phyloP scores from a whole-genome alignment of 139 green algal species.

The Limnomonas spitsbergensis region DNA sequence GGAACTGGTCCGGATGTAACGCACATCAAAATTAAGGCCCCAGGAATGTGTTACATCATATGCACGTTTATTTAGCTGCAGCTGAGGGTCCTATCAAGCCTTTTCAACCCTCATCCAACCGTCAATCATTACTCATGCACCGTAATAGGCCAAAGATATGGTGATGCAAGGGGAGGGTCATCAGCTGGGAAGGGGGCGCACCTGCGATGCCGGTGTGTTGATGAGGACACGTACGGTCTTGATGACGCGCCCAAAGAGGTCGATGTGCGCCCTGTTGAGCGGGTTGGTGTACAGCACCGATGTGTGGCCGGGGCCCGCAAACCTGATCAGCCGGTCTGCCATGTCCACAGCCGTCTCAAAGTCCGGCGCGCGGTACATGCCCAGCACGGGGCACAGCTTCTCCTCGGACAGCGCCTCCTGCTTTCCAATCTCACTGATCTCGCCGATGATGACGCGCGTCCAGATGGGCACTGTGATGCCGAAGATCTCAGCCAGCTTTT shows the following conservation, averaged over 20 bases:
- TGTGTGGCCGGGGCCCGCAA: slow-evolving; percentile 54
- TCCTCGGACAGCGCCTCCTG: slow-evolving; percentile 59
- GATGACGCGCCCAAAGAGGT: slow-evolving; percentile 37
- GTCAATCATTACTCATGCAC: too few relatives aligned
- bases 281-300: slow-evolving; percentile 62
- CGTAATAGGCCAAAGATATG: too few relatives aligned
- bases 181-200: too few relatives aligned
- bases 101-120: too few relatives aligned
- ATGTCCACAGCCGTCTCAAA: slow-evolving; percentile 43
- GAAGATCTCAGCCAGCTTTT: slow-evolving; percentile 59
- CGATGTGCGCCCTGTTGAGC: slow-evolving; percentile 52
- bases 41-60: too few relatives aligned
- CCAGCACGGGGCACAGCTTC: slow-evolving; percentile 72
- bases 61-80: too few relatives aligned
- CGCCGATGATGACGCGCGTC: slow-evolving; percentile 54
- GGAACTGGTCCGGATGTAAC: too few relatives aligned
- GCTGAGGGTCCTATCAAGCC: too few relatives aligned
- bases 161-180: too few relatives aligned
- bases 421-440: slow-evolving; percentile 46
- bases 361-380: slow-evolving; percentile 38
- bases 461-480: slow-evolving; percentile 54
- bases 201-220: slow-evolving; percentile 59
- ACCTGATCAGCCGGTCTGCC: slow-evolving; percentile 50
- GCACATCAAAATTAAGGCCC: too few relatives aligned
- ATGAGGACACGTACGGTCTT: slow-evolving; percentile 67